These are phyloP conservation scores for Globisporangium sylvaticum DNA, from an alignment of 352 stramenopile species.

Conservation along the genomic window DNA sequence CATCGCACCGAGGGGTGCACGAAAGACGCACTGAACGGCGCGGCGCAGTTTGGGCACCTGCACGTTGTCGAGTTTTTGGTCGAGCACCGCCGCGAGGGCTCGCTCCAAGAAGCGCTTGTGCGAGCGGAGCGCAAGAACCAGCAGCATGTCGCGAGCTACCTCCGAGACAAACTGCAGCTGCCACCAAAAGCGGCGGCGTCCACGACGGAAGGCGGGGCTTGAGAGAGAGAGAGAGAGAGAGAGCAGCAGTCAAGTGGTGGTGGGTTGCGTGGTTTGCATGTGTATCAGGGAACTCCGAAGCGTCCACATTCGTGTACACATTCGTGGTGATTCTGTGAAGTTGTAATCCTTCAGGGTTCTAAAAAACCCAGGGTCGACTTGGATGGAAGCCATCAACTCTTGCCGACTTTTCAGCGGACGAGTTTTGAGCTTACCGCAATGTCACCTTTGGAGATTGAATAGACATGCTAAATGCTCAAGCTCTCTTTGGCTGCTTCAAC, in stretches of 20 bases:
- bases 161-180: background rate
- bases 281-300: no score
- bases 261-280: no score
- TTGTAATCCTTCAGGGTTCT: no score
- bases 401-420: background rate
- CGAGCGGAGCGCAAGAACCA: background rate
- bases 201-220: background rate
- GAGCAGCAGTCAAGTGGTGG: no score
- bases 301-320: no score
- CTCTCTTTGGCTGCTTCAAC: background rate
- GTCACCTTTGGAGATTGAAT: background rate
- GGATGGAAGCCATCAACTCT: background rate
- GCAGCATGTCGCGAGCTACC: background rate
- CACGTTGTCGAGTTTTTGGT: constrained; percentile 12
- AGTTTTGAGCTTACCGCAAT: background rate
- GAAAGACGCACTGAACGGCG: constrained; percentile 7
- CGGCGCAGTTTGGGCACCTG: constrained; percentile 1
- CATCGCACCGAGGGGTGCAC: constrained; percentile 9
- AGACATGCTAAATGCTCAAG: background rate
- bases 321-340: no score
- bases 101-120: constrained; percentile 2
- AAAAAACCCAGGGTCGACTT: no score
- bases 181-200: background rate
- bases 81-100: constrained; percentile 11
- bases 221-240: background rate